Evolutionary conservation across 108 stramenopile genomes (phyloP).

Genomic region (Nitzschia putrida): DNA sequence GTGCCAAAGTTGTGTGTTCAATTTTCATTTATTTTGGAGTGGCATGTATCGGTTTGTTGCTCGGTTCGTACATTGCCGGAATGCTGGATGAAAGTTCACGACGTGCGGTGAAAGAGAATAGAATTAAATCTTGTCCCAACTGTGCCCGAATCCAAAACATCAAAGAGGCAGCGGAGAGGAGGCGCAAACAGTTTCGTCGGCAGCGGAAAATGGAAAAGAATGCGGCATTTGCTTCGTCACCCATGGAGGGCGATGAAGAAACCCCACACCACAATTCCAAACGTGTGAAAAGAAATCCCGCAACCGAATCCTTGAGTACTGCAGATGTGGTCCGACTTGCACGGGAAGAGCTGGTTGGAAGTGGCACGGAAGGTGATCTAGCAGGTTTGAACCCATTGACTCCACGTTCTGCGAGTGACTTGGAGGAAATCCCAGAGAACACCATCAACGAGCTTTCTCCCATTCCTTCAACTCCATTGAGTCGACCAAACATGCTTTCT

Average conservation of each 20-base stretch:
- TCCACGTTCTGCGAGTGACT: too few relatives aligned
- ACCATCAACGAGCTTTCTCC: too few relatives aligned
- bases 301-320: neutral
- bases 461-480: too few relatives aligned
- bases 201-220: neutral
- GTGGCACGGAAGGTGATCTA: too few relatives aligned
- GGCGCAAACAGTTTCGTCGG: conserved; percentile 6
- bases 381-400: too few relatives aligned
- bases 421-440: too few relatives aligned
- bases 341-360: neutral
- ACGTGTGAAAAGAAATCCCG: conserved; percentile 5
- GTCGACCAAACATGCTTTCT: neutral
- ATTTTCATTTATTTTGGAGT: conserved; percentile 91
- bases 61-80: conserved; percentile 81
- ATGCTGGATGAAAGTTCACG: conserved; percentile 72
- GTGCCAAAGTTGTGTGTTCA: conserved; percentile 82
- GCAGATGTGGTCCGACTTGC: neutral
- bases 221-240: neutral
- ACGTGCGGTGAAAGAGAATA: conserved; percentile 59
- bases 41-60: conserved; percentile 86
- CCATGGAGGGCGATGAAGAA: neutral
- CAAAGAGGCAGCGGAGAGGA: conserved; percentile 23
- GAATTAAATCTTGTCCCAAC: conserved; percentile 72
- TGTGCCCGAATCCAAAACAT: conserved; percentile 64
- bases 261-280: neutral